Base-by-base conservation (phyloP, 2,329 filamentous ascomycete genomes). In the Fusarium staphyleae region DNA sequence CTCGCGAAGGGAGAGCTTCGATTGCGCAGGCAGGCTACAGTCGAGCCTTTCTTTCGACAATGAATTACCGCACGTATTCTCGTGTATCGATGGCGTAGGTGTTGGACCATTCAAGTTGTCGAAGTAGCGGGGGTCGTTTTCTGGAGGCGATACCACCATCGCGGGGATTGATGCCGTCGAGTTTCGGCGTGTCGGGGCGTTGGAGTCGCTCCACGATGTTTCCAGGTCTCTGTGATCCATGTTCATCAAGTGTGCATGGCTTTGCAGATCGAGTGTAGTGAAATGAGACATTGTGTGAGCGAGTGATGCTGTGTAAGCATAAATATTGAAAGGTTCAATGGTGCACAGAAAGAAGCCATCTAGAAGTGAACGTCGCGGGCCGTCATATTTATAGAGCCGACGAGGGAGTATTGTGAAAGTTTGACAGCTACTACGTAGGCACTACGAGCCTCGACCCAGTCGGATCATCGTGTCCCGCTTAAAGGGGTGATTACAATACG, bases 1-100 rank as follows among this genome's bases (percentile, higher is more conserved):
- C 48, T 78, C 66, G 46, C 75, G 74, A 15, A 82, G 50, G 3
- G 71, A 65, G 2, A 81, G 62, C 44, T 71, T 75, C 4, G 55
- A 57, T 11, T 62, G 57, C 3, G 32, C 13, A 3, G 65, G 55
- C 28, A n/a, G 4, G 10, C 63, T 62, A 52, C 56, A 54, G 43
- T 66, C 65, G 24, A 65, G 39, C 19, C 16, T 40, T 26, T 24
- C 37, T 29, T 28, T 54, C 3, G 34, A 35, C 4, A 19, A n/a
- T 5, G n/a, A 18, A 1, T 40, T 52, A 8, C 45, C 45, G 26
- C 28, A 48, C 2, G 34, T 45, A 29, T 56, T 62, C 42, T 65
- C 58, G 2, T 59, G 49, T 13, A 54, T 19, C 3, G 60, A 34
- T 15, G 56, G 51, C 18, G n/a, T n/a, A n/a, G n/a, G n/a, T n/a